phyloP scores from a whole-genome alignment of 495 filamentous ascomycete genomes.

The Neurospora sp. region DNA sequence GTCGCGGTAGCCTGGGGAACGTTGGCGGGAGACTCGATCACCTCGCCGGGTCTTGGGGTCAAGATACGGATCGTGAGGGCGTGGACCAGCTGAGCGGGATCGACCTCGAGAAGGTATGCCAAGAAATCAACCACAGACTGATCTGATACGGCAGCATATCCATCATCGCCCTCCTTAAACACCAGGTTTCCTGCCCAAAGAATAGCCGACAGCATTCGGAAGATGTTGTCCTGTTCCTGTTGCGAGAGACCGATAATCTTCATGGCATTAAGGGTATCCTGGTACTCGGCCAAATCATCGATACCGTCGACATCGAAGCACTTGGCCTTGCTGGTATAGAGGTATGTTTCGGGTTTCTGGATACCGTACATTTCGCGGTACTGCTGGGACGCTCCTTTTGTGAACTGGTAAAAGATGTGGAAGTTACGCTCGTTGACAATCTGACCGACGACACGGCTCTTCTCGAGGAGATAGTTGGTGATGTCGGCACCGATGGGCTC shows the following conservation, averaged over 20 bases:
- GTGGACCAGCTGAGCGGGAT: slow-evolving; percentile 68
- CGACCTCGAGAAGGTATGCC: slow-evolving; percentile 86
- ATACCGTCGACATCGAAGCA: slow-evolving; percentile 90
- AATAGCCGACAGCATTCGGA: slow-evolving; percentile 88
- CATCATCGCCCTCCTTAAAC: slow-evolving; percentile 77
- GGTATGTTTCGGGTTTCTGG: slow-evolving; percentile 83
- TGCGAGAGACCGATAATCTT: slow-evolving; percentile 81
- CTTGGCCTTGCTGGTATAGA: slow-evolving; percentile 91
- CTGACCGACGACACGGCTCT: slow-evolving; percentile 90
- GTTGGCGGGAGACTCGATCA: slow-evolving; percentile 92
- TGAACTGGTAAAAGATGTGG: slow-evolving; percentile 99
- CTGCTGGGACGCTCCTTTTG: slow-evolving; percentile 80
- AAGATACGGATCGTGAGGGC: slow-evolving; percentile 83
- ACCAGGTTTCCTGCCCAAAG: slow-evolving; percentile 92
- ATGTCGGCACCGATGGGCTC: slow-evolving; percentile 96
- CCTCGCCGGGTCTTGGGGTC: slow-evolving; percentile 74
- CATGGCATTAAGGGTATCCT: slow-evolving; percentile 92
- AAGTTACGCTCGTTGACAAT: slow-evolving; percentile 95
- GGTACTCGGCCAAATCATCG: slow-evolving; percentile 83
- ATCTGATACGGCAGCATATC: slow-evolving; percentile 78
- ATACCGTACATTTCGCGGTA: slow-evolving; percentile 81
- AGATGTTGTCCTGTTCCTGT: slow-evolving; percentile 88
- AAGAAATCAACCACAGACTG: slow-evolving; percentile 88
- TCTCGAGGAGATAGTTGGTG: slow-evolving; percentile 95
- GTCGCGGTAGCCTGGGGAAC: slow-evolving; percentile 84